Percentiles rank a stretch among this genome's conserved stretches.
These are phyloP conservation scores for Nitzschia palea DNA, from an alignment of 108 stramenopile species.

Conservation along the genomic window DNA sequence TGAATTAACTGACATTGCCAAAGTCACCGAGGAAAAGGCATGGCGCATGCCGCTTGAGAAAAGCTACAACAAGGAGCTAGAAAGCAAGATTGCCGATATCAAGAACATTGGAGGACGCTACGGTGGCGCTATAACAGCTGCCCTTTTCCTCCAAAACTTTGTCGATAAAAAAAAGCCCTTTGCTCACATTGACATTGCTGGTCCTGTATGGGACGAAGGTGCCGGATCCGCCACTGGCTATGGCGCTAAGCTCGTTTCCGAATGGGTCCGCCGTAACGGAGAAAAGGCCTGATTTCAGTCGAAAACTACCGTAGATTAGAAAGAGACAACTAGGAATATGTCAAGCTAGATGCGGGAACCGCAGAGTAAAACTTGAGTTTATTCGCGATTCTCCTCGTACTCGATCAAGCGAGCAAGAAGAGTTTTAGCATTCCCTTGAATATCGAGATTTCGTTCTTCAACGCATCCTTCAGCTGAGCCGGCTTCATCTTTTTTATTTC, in stretches of 20 bases:
- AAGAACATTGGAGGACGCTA: constrained; percentile 75
- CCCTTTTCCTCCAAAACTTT: constrained; percentile 88
- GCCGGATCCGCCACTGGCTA: constrained; percentile 87
- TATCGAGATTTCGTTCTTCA: constrained; percentile 81
- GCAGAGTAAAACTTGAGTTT: too few species aligned
- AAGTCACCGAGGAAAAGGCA: constrained; percentile 86
- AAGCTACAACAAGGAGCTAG: constrained; percentile 77
- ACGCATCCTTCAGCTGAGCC: constrained; percentile 80
- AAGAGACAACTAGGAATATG: too few species aligned
- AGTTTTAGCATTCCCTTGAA: constrained; percentile 85
- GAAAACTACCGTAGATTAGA: too few species aligned
- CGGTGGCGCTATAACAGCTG: constrained; percentile 91
- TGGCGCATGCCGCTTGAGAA: constrained; percentile 90
- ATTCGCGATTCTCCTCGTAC: constrained; percentile 74
- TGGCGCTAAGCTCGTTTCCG: constrained; percentile 87
- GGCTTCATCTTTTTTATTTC: constrained; percentile 92
- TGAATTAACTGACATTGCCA: constrained; percentile 72
- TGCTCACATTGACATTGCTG: constrained; percentile 86
- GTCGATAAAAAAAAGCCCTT: constrained; percentile 87
- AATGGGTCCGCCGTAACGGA: constrained; percentile 85
- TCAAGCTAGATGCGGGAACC: too few species aligned
- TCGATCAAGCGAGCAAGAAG: constrained; percentile 66
- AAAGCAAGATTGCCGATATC: constrained; percentile 88
- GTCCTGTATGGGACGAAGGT: constrained; percentile 93
- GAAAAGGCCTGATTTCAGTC: too few species aligned